phyloP scores from a whole-genome alignment of 352 stramenopile genomes.

The Globisporangium carolinianum region DNA sequence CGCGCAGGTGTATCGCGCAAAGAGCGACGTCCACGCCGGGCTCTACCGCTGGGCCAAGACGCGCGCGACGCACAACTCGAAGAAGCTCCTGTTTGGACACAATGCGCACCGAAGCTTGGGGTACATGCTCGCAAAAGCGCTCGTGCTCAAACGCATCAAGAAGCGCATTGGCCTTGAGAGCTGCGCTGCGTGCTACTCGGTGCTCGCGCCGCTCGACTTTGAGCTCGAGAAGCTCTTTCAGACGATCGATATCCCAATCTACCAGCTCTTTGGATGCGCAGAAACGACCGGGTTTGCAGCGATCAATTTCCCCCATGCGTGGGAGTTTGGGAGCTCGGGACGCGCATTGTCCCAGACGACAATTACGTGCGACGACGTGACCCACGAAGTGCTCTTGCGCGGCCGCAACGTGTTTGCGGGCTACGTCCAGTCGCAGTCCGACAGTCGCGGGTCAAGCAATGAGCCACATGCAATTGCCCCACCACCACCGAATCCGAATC shows the following conservation, averaged over 20 bases:
- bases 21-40: conserved; percentile 63
- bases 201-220: conserved; percentile 72
- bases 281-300: conserved; percentile 65
- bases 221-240: conserved; percentile 78
- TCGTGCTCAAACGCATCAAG: conserved; percentile 77
- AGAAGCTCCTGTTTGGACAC: conserved; percentile 61
- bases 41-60: conserved; percentile 77
- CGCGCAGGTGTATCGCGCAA: conserved; percentile 58
- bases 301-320: conserved; percentile 68
- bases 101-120: conserved; percentile 50
- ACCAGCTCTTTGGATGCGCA: conserved; percentile 61
- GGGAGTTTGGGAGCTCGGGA: conserved; percentile 66
- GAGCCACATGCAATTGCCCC: conserved; percentile 1
- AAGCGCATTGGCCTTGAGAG: conserved; percentile 73
- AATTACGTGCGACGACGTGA: conserved; percentile 55
- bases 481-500: not conserved
- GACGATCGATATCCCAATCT: conserved; percentile 78
- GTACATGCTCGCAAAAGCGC: conserved; percentile 71
- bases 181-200: conserved; percentile 64
- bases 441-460: not conserved
- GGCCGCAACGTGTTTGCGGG: conserved; percentile 70
- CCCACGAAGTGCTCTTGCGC: conserved; percentile 53
- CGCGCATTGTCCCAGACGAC: conserved; percentile 45
- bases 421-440: conserved; percentile 27
- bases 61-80: conserved; percentile 69